These are phyloP conservation scores for Colletotrichum aenigma DNA, from an alignment of 2,329 filamentous ascomycete genomes.

Conservation along the genomic window DNA sequence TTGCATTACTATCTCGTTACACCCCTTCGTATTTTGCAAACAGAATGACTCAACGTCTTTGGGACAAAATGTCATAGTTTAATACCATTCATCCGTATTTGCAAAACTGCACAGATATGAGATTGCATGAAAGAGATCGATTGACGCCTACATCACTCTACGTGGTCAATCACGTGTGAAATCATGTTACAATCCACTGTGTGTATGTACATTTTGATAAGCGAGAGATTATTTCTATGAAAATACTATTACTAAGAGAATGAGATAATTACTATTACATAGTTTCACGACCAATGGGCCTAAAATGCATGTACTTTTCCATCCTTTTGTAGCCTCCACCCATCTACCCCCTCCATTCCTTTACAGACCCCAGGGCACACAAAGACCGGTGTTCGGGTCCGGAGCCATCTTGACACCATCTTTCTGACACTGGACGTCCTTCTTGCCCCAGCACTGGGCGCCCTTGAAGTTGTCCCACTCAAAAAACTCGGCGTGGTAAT, in stretches of 20 bases:
- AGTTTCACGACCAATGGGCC: neutral
- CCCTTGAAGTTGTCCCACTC: conserved; percentile 10
- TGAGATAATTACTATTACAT: neutral
- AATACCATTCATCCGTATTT: no score
- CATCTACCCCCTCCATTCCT: neutral
- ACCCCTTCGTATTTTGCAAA: no score
- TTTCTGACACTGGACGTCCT: neutral
- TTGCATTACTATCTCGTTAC: no score
- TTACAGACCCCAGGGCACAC: neutral
- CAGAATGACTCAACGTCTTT: no score
- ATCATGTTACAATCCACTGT: no score
- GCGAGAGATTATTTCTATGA: neutral
- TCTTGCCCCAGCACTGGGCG: neutral
- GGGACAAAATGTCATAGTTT: no score
- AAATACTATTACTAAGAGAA: neutral
- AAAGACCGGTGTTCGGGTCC: neutral
- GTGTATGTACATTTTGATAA: neutral
- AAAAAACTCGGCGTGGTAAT: neutral
- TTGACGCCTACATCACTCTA: neutral
- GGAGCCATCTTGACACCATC: neutral
- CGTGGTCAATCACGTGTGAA: neutral
- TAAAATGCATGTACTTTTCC: neutral
- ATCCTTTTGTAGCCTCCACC: neutral
- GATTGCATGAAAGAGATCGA: no score
- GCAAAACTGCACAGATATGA: no score